Percentiles rank a stretch among this genome's conserved stretches.
Evolutionary conservation across 2,329 filamentous ascomycete species (phyloP).

Genomic region (Fonsecaea pugnacius): DNA sequence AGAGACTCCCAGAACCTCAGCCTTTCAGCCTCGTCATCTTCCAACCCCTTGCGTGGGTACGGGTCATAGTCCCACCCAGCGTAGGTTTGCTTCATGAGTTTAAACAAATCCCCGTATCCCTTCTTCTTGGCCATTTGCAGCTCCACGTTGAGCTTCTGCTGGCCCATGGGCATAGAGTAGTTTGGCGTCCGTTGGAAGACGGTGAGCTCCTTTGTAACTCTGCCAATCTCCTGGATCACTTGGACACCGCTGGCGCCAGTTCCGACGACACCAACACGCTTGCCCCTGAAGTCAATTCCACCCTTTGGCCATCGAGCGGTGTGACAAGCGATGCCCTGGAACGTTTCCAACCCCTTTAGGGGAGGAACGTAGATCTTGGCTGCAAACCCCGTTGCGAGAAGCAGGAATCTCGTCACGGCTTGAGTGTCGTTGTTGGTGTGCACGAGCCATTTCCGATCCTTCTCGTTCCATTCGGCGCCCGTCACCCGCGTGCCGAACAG

Average conservation of each 20-base stretch:
- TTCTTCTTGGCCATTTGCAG: constrained; percentile 23
- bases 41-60: constrained; percentile 59
- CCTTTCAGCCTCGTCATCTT: constrained; percentile 43
- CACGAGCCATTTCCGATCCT: no score
- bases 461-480: constrained; percentile 39
- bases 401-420: background rate
- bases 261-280: constrained; percentile 66
- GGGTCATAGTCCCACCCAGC: constrained; percentile 61
- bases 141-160: constrained; percentile 51
- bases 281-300: constrained; percentile 60
- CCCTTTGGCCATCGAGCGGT: constrained; percentile 63
- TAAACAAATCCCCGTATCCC: background rate
- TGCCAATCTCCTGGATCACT: constrained; percentile 64
- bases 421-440: background rate
- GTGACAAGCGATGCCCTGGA: constrained; percentile 65
- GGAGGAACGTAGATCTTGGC: constrained; percentile 63
- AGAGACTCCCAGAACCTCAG: constrained; percentile 55
- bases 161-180: constrained; percentile 65
- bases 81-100: constrained; percentile 24
- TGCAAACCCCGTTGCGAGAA: constrained; percentile 51
- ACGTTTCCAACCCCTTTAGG: constrained; percentile 57
- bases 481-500: constrained; percentile 43
- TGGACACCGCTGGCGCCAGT: constrained; percentile 69
- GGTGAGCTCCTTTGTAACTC: constrained; percentile 56
- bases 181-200: constrained; percentile 69